These are phyloP conservation scores for Ambispora gerdemannii DNA, from an alignment of 192 early-diverging fungal genomes.

Conservation along the genomic window DNA sequence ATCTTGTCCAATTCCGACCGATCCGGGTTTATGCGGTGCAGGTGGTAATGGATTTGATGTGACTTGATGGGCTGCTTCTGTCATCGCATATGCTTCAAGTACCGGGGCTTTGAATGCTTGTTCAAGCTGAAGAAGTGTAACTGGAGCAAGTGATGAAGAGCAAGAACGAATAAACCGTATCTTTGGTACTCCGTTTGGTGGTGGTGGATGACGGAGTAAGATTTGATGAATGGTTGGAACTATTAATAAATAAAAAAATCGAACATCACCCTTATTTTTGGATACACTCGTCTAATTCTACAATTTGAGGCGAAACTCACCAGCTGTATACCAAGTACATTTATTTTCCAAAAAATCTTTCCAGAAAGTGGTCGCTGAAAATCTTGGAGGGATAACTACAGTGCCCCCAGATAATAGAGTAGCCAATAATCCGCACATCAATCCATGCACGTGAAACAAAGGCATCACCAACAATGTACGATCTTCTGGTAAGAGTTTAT, in stretches of 20 bases:
- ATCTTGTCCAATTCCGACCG: slow-evolving; percentile 73
- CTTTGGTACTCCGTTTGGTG: slow-evolving; percentile 40
- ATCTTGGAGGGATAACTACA: slow-evolving; percentile 65
- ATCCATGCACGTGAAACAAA: slow-evolving; percentile 83
- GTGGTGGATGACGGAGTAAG: slow-evolving; percentile 51
- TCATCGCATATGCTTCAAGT: slow-evolving; percentile 83
- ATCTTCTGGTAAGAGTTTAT: slow-evolving; percentile 57
- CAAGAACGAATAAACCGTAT: slow-evolving; percentile 82
- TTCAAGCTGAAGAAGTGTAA: slow-evolving; percentile 65
- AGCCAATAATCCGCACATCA: slow-evolving; percentile 71
- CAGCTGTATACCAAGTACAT: slow-evolving; percentile 69
- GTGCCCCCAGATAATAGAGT: slow-evolving; percentile 68
- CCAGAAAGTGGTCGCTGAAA: slow-evolving; percentile 75
- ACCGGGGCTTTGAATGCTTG: slow-evolving; percentile 64
- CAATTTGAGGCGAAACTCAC: slow-evolving; percentile 23
- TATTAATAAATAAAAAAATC: too few relatives aligned
- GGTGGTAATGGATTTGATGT: slow-evolving; percentile 75
- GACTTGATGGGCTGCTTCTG: slow-evolving; percentile 88
- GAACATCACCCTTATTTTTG: too few relatives aligned
- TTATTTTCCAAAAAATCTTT: slow-evolving; percentile 57
- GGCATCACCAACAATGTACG: slow-evolving; percentile 78
- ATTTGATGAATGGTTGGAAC: slow-evolving; percentile 89
- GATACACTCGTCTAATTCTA: too few relatives aligned
- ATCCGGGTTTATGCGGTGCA: slow-evolving; percentile 67
- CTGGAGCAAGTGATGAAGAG: slow-evolving; percentile 70